A percentile compares a stretch with the other conserved stretches of the same genome.
phyloP scores from a whole-genome alignment of 306 rosid species.

The Delonix regia region DNA sequence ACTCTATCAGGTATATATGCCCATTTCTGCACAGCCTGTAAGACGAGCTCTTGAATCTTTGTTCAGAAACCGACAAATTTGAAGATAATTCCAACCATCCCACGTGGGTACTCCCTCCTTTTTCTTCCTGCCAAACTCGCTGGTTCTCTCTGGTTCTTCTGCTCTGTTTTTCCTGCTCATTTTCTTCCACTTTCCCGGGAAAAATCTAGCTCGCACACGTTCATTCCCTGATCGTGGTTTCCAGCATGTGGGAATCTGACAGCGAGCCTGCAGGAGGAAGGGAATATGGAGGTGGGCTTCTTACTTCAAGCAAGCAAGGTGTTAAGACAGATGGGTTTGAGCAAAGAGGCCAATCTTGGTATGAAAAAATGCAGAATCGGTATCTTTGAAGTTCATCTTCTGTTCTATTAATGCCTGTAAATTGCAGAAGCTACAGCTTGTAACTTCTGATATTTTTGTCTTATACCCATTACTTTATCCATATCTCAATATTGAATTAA shows the following conservation, averaged over 20 bases:
- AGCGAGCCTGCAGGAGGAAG: conserved; percentile 59
- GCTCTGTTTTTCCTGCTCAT: conserved; percentile 14
- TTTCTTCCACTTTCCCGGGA: conserved; percentile 37
- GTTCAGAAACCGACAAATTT: conserved; percentile 60
- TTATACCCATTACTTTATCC: background rate
- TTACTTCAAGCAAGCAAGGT: conserved; percentile 65
- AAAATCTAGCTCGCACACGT: conserved; percentile 21
- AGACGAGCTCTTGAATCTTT: conserved; percentile 38
- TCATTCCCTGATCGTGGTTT: conserved; percentile 39
- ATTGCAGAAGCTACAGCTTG: conserved; percentile 15
- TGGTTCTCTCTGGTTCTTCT: conserved; percentile 26
- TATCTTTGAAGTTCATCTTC: background rate
- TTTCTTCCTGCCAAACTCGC: conserved; percentile 17
- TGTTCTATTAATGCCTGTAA: background rate
- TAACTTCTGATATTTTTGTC: conserved; percentile 5
- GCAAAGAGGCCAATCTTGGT: conserved; percentile 87
- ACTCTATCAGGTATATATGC: conserved; percentile 45
- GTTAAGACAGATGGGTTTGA: conserved; percentile 91
- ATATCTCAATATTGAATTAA: background rate
- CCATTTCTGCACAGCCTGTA: conserved; percentile 86
- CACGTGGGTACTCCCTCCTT: conserved; percentile 62
- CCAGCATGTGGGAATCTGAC: conserved; percentile 97
- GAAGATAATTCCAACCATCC: conserved; percentile 63
- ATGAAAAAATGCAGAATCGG: conserved; percentile 35
- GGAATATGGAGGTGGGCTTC: conserved; percentile 69